Evolutionary conservation across 169 alveolate genomes (phyloP).

Genomic region (Plasmodium gonderi): DNA sequence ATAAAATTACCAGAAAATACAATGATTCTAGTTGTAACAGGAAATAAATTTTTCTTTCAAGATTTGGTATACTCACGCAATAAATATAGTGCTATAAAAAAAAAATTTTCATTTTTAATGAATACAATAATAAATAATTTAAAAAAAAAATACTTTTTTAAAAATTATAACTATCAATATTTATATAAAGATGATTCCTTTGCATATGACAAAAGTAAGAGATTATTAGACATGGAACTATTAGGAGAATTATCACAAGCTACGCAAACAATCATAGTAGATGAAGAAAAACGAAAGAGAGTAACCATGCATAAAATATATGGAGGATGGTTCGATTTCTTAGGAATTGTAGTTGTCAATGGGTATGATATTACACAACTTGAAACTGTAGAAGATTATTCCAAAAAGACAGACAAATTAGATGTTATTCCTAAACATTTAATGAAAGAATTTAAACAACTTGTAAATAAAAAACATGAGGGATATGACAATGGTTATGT

Average conservation of each 20-base stretch:
- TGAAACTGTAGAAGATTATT: background rate
- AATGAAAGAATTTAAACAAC: background rate
- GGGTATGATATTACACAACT: constrained; percentile 5
- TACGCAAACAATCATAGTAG: constrained; percentile 24
- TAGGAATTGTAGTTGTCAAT: constrained; percentile 49
- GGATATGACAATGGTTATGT: constrained; percentile 31
- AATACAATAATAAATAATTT: constrained; percentile 21
- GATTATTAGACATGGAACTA: constrained; percentile 22
- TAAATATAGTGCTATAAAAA: constrained; percentile 32
- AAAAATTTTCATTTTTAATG: constrained; percentile 25
- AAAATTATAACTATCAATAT: constrained; percentile 49
- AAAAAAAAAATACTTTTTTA: constrained; percentile 31
- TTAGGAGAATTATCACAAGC: constrained; percentile 50
- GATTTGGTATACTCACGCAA: constrained; percentile 43
- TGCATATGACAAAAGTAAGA: constrained; percentile 18
- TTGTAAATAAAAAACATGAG: constrained; percentile 8
- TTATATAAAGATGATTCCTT: constrained; percentile 37
- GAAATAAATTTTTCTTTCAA: constrained; percentile 65
- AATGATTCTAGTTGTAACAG: constrained; percentile 36
- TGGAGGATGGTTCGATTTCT: constrained; percentile 72
- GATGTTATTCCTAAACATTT: constrained; percentile 11
- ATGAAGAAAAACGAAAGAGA: background rate
- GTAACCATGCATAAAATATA: constrained; percentile 58
- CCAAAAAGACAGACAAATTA: background rate
- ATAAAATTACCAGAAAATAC: constrained; percentile 47